A percentile compares a stretch with the other conserved stretches of the same genome.
phyloP scores from a whole-genome alignment of 2,329 filamentous ascomycete genomes.

The Sporothrix luriei region DNA sequence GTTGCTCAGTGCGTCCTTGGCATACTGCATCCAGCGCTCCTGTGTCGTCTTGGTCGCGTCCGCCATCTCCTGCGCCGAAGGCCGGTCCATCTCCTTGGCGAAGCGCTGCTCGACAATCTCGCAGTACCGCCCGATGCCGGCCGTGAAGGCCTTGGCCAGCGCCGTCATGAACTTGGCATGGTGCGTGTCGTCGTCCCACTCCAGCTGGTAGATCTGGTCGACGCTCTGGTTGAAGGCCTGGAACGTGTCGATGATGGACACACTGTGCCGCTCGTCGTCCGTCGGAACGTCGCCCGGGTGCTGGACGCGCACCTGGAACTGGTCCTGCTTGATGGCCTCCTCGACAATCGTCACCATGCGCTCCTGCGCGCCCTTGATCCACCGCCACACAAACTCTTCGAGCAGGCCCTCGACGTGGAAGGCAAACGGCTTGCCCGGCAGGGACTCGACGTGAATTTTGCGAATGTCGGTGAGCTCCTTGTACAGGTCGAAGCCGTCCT shows the following conservation, averaged over 20 bases:
- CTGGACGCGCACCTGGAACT: constrained; percentile 69
- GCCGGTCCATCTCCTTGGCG: constrained; percentile 86
- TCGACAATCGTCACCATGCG: constrained; percentile 84
- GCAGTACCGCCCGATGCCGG: constrained; percentile 84
- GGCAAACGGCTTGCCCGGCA: constrained; percentile 74
- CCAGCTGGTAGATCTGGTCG: constrained; percentile 79
- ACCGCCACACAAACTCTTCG: constrained; percentile 93
- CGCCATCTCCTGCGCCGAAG: constrained; percentile 83
- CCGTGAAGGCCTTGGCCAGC: constrained; percentile 79
- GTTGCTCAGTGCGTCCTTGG: constrained; percentile 87
- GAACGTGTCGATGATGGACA: constrained; percentile 92
- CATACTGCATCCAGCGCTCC: constrained; percentile 89
- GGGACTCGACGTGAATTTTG: constrained; percentile 72
- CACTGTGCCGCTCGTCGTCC: constrained; percentile 86
- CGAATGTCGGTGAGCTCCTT: constrained; percentile 84
- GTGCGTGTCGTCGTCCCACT: constrained; percentile 92
- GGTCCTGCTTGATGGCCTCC: constrained; percentile 85
- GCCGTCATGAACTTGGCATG: constrained; percentile 98
- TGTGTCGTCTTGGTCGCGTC: constrained; percentile 77
- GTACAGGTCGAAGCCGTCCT: constrained; percentile 95
- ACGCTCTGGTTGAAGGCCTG: constrained; percentile 90
- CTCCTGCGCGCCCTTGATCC: constrained; percentile 79
- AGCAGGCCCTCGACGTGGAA: constrained; percentile 86
- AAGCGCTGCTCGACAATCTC: constrained; percentile 87
- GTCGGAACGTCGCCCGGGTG: constrained; percentile 59